phyloP scores from a whole-genome alignment of 495 filamentous ascomycete species.

The Podospora australis region DNA sequence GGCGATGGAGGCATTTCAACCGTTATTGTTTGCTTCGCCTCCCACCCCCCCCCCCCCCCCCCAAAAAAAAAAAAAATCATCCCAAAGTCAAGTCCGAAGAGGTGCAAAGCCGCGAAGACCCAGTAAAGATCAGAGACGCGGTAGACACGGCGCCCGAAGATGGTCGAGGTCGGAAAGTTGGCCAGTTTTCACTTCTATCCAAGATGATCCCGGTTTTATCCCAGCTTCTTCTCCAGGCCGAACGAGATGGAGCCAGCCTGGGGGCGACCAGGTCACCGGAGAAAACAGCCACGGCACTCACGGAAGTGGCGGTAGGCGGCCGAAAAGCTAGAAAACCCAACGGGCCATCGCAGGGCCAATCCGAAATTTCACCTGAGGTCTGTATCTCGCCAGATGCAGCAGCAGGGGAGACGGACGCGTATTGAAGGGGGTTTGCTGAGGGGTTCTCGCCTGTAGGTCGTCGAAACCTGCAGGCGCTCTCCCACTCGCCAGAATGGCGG shows the following conservation, averaged over 20 bases:
- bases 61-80: too few relatives aligned
- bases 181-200: background rate
- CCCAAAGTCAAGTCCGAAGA: background rate
- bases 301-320: too few relatives aligned
- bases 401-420: too few relatives aligned
- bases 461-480: constrained; percentile 19
- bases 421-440: constrained; percentile 13
- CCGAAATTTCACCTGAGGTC: background rate
- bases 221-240: background rate
- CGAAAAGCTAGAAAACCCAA: too few relatives aligned
- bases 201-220: constrained; percentile 2
- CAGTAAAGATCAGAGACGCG: background rate
- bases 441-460: constrained; percentile 14
- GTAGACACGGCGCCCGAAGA: background rate
- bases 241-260: background rate
- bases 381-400: constrained; percentile 17
- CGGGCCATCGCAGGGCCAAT: background rate
- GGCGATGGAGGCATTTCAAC: too few relatives aligned
- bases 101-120: background rate
- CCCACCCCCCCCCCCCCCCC: too few relatives aligned
- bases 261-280: background rate
- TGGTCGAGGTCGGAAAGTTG: background rate
- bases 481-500: constrained; percentile 15
- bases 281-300: background rate
- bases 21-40: background rate